These are phyloP conservation scores for Flaveria sonorensis DNA, from an alignment of 129 eudicot genomes.

Conservation along the genomic window DNA sequence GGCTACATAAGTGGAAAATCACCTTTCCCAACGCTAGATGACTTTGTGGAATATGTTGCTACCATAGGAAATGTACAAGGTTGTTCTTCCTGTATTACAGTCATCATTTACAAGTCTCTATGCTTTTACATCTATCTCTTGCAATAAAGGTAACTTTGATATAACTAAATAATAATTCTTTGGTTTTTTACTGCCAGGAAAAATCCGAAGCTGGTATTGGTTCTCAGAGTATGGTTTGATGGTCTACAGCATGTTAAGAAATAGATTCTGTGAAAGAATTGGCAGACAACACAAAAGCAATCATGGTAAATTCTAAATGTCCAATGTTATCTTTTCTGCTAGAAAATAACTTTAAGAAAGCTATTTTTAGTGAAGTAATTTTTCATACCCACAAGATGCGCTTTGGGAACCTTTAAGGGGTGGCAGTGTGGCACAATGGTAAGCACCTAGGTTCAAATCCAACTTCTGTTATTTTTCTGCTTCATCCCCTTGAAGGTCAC, in stretches of 20 bases:
- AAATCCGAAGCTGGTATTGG: conserved; percentile 94
- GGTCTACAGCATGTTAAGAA: conserved; percentile 87
- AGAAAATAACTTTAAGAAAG: conserved; percentile 1
- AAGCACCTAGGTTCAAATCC: background rate
- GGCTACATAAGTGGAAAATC: conserved; percentile 72
- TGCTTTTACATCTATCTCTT: background rate
- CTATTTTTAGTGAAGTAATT: background rate
- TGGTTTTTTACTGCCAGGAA: conserved; percentile 47
- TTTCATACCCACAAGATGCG: background rate
- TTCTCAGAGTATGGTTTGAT: conserved; percentile 82
- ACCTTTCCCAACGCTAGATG: conserved; percentile 81
- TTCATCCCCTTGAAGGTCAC: too few relatives aligned
- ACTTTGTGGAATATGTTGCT: conserved; percentile 64
- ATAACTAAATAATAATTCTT: background rate
- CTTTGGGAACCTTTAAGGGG: background rate
- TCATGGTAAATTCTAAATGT: conserved; percentile 53
- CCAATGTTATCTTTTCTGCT: background rate
- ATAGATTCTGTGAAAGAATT: conserved; percentile 88
- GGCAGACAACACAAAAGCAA: conserved; percentile 98
- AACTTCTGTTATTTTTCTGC: too few relatives aligned
- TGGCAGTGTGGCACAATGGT: background rate
- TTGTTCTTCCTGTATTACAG: conserved; percentile 26
- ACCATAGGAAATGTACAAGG: conserved; percentile 78
- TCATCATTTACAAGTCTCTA: background rate
- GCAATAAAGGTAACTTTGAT: conserved; percentile 12